Conservation (phyloP, 129 eudicot species). For the Centrapalus pauciflorus region DNA sequence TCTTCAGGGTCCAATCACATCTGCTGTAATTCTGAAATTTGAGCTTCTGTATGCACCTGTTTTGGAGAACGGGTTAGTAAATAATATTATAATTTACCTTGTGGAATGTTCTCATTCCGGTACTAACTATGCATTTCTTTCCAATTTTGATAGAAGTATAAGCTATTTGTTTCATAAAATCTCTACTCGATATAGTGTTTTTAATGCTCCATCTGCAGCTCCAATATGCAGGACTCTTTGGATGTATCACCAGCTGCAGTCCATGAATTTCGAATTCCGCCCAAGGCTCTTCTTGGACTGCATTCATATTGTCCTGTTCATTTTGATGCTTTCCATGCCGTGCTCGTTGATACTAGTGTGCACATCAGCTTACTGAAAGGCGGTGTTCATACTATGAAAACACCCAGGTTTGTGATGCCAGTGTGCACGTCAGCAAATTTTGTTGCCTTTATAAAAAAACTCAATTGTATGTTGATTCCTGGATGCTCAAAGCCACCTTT, state of each 20-base stretch:
- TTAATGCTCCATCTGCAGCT: constrained; percentile 55
- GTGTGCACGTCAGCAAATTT: too few species aligned
- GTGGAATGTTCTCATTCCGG: constrained; percentile 12
- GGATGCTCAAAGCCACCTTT: background rate
- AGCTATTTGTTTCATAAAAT: background rate
- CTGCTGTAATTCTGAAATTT: constrained; percentile 85
- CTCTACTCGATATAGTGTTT: constrained; percentile 29
- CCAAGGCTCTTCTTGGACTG: constrained; percentile 90
- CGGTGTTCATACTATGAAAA: constrained; percentile 50
- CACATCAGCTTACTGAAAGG: constrained; percentile 78
- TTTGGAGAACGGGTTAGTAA: constrained; percentile 68
- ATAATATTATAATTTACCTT: constrained; percentile 3
- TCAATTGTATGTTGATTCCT: background rate
- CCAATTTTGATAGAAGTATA: background rate
- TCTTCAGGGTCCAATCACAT: constrained; percentile 68
- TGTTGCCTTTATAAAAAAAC: constrained; percentile 10
- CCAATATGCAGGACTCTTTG: constrained; percentile 62
- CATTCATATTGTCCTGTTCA: constrained; percentile 97
- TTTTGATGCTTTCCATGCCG: constrained; percentile 96
- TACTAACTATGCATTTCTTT: background rate
- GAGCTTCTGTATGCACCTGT: constrained; percentile 88
- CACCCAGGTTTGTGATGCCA: constrained; percentile 87
- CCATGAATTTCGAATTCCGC: constrained; percentile 92
- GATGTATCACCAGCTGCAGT: constrained; percentile 78
- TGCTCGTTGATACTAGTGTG: constrained; percentile 72